A percentile compares a stretch with the other conserved stretches of the same genome.
phyloP scores from a whole-genome alignment of 2,329 filamentous ascomycete genomes.

The Tolypocladium nubicola region DNA sequence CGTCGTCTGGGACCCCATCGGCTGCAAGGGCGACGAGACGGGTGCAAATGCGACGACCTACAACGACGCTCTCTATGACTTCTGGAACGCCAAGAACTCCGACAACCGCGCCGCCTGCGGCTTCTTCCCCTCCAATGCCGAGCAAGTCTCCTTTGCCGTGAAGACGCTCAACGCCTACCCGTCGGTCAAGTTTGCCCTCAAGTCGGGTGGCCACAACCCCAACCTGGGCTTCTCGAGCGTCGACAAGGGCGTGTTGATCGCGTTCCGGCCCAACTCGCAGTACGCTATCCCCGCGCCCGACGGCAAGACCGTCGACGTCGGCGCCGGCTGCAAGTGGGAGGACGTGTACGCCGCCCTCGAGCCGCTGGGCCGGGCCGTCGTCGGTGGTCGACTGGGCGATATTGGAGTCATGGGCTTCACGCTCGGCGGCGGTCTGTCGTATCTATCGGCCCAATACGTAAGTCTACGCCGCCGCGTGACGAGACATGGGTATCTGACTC shows the following conservation, averaged over 20 bases:
- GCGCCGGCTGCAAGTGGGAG: constrained; percentile 33
- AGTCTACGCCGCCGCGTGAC: constrained; percentile 14
- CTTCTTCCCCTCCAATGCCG: constrained; percentile 32
- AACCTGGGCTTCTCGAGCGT: constrained; percentile 43
- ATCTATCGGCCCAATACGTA: constrained; percentile 40
- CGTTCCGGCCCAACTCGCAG: constrained; percentile 3
- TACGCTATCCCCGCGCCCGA: constrained; percentile 15
- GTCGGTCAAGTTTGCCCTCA: constrained; percentile 40
- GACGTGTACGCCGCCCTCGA: constrained; percentile 28
- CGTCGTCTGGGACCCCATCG: constrained; percentile 8
- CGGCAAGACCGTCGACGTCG: constrained; percentile 27
- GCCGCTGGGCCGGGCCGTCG: constrained; percentile 28
- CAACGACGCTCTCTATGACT: constrained; percentile 5
- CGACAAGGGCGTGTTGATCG: constrained; percentile 34
- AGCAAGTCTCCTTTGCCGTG: constrained; percentile 43
- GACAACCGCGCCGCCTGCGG: constrained; percentile 24
- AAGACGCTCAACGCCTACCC: constrained; percentile 31
- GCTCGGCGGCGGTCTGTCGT: constrained; percentile 44
- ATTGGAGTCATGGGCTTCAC: constrained; percentile 37
- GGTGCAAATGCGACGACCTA: neutral
- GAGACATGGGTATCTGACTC: constrained; percentile 16
- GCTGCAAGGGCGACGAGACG: constrained; percentile 1
- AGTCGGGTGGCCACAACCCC: constrained; percentile 47
- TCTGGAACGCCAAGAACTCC: constrained; percentile 8
- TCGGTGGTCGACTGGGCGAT: constrained; percentile 34